Conservation (phyloP, 495 filamentous ascomycete genomes). For the Filosporella fistucella region DNA sequence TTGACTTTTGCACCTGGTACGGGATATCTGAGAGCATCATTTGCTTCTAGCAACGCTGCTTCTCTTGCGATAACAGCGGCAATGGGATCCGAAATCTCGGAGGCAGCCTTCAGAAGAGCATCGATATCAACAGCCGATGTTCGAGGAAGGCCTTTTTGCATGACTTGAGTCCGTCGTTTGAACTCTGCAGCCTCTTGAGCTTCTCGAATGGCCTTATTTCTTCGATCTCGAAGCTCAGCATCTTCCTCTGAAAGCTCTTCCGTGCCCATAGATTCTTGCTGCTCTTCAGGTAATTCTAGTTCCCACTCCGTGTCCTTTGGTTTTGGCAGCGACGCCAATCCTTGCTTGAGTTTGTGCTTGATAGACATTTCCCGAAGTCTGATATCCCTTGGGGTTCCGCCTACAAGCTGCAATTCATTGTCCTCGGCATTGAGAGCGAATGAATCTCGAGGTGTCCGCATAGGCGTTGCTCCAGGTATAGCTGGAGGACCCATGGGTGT, state of each 20-base stretch:
- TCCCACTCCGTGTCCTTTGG: conserved; percentile 91
- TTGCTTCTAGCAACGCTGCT: conserved; percentile 69
- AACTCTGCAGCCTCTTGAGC: conserved; percentile 72
- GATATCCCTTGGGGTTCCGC: conserved; percentile 74
- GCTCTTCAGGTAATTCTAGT: conserved; percentile 84
- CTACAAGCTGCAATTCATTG: conserved; percentile 61
- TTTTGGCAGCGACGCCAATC: conserved; percentile 80
- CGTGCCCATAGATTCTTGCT: conserved; percentile 50
- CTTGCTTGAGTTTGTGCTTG: conserved; percentile 63
- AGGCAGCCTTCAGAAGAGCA: conserved; percentile 57
- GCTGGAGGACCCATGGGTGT: conserved; percentile 55
- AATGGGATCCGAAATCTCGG: conserved; percentile 47
- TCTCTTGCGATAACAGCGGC: conserved; percentile 62
- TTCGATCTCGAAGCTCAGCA: conserved; percentile 73
- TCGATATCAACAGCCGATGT: conserved; percentile 69
- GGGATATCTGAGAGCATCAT: conserved; percentile 75
- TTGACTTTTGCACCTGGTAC: conserved; percentile 59
- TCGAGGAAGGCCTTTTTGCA: conserved; percentile 79
- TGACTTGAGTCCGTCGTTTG: conserved; percentile 79
- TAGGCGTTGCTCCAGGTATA: conserved; percentile 74
- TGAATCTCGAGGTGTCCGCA: conserved; percentile 86
- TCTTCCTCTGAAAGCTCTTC: conserved; percentile 68
- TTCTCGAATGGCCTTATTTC: conserved; percentile 62
- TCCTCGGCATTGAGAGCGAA: conserved; percentile 74
- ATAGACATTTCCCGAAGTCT: conserved; percentile 67